Evolutionary conservation across 495 filamentous ascomycete species (phyloP).

Genomic region (Cryomyces minteri): DNA sequence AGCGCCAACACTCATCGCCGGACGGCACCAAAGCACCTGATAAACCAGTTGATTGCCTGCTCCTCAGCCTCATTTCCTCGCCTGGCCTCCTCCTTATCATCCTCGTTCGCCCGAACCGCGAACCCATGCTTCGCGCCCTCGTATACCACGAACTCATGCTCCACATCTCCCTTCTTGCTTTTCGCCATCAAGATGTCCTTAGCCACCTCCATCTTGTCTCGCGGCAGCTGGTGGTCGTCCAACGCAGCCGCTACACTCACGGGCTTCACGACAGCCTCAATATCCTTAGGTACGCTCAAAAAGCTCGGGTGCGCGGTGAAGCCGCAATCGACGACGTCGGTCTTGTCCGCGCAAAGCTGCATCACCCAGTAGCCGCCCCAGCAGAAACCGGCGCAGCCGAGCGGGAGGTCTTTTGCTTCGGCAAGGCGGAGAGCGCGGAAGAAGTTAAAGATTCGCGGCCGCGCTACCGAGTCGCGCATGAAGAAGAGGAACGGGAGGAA

Average conservation of each 20-base stretch:
- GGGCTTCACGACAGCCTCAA: constrained; percentile 31
- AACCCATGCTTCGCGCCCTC: constrained; percentile 43
- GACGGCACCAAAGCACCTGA: constrained; percentile 11
- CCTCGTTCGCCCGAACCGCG: constrained; percentile 30
- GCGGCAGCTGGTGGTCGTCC: constrained; percentile 26
- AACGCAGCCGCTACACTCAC: constrained; percentile 37
- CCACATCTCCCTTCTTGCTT: constrained; percentile 16
- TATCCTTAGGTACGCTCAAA: constrained; percentile 33
- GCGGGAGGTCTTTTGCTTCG: constrained; percentile 9
- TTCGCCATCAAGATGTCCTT: constrained; percentile 25
- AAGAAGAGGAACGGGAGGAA: constrained; percentile 7
- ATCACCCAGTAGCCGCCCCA: constrained; percentile 14
- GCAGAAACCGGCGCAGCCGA: constrained; percentile 18
- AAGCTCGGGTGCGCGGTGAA: constrained; percentile 37
- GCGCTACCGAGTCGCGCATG: background rate
- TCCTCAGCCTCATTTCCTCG: constrained; percentile 27
- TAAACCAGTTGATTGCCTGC: constrained; percentile 39
- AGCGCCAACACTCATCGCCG: too few relatives aligned
- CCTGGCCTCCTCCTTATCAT: constrained; percentile 24
- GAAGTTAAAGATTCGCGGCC: constrained; percentile 10
- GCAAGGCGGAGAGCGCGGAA: constrained; percentile 8
- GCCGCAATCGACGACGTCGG: constrained; percentile 24
- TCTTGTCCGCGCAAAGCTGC: constrained; percentile 9
- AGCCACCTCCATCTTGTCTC: constrained; percentile 22
- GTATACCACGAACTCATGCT: constrained; percentile 32